Percentiles rank a stretch among this genome's conserved stretches.
Conservation (phyloP, 2,329 filamentous ascomycete genomes). For the Arthrobotrys entomopaga region DNA sequence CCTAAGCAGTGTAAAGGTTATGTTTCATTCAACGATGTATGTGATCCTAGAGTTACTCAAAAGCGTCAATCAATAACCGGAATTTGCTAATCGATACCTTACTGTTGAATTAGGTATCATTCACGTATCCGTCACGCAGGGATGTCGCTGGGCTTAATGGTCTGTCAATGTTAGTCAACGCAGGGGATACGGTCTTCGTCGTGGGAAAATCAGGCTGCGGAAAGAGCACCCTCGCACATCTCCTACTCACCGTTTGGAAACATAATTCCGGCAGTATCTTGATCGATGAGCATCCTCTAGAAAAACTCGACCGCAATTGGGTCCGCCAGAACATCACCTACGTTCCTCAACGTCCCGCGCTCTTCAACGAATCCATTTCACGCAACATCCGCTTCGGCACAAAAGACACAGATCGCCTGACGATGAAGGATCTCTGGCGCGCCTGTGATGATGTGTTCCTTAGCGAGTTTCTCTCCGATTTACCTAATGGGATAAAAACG, state of each 20-base stretch:
- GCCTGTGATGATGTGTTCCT: constrained; percentile 77
- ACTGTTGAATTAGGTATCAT: constrained; percentile 71
- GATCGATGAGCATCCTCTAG: constrained; percentile 73
- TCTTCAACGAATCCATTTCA: constrained; percentile 84
- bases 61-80: not conserved
- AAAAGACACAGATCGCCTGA: constrained; percentile 65
- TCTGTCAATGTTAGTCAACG: constrained; percentile 75
- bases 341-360: constrained; percentile 80
- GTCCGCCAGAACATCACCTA: constrained; percentile 80
- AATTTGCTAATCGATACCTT: not conserved
- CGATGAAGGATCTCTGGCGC: constrained; percentile 68
- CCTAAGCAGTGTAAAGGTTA: constrained; percentile 70
- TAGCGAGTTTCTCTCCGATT: constrained; percentile 71
- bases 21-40: constrained; percentile 75
- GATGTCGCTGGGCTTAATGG: constrained; percentile 70
- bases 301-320: constrained; percentile 75
- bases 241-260: constrained; percentile 81
- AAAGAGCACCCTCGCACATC: constrained; percentile 86
- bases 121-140: constrained; percentile 80
- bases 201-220: constrained; percentile 89
- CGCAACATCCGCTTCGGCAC: constrained; percentile 81
- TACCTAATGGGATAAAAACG: constrained; percentile 79
- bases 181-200: constrained; percentile 79
- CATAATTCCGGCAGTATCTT: constrained; percentile 73
- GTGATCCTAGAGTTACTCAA: constrained; percentile 58